Conservation (phyloP, 2,329 filamentous ascomycete species). For the Colletotrichum costaricense region DNA sequence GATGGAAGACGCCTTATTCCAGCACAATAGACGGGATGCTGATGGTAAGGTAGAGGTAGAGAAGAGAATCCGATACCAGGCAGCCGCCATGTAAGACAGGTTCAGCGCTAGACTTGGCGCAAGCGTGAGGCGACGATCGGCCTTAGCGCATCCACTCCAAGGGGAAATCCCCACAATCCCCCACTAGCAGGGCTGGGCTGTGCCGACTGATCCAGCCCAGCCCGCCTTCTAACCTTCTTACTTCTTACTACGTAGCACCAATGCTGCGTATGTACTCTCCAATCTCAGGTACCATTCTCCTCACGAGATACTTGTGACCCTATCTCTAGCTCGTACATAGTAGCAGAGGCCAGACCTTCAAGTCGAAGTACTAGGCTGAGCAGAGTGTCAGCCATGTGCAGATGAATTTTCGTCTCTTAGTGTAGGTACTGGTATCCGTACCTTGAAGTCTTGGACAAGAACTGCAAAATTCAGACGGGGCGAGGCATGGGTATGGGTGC, state of each 20-base stretch:
- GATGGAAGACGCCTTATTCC: background rate
- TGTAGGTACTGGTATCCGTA: too few relatives aligned
- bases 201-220: conserved; percentile 34
- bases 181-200: conserved; percentile 31
- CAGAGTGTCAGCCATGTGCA: background rate
- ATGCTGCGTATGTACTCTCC: too few relatives aligned
- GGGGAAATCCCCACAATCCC: conserved; percentile 25
- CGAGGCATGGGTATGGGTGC: background rate
- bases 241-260: too few relatives aligned
- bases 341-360: background rate
- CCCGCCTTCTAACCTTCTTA: too few relatives aligned
- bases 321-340: background rate
- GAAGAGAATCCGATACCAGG: background rate
- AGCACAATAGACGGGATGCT: background rate
- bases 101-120: background rate
- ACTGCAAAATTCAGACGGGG: background rate
- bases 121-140: conserved; percentile 23
- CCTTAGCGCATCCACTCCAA: conserved; percentile 25
- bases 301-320: background rate
- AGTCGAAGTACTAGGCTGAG: background rate
- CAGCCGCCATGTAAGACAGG: background rate
- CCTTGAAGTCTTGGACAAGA: background rate
- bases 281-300: too few relatives aligned
- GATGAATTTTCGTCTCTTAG: background rate
- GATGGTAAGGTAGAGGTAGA: background rate